Evolutionary conservation across 1,284 basidiomycete genomes (phyloP).

Genomic region (Sporisorium exsertum): DNA sequence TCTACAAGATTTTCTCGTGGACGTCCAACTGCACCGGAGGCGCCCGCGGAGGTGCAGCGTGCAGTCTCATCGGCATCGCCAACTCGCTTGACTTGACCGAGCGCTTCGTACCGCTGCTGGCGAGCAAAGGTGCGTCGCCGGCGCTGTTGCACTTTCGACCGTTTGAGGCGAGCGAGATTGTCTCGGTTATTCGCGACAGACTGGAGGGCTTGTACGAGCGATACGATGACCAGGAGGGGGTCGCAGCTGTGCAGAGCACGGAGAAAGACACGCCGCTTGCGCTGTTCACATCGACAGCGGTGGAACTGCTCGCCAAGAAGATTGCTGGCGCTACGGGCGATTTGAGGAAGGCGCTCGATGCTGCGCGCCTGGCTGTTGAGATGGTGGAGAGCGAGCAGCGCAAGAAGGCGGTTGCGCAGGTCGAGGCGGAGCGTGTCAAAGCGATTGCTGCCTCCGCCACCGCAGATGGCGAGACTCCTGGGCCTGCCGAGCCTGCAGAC

Average conservation of each 20-base stretch:
- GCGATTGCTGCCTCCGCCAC: background rate
- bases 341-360: conserved; percentile 69
- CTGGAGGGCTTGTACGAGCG: conserved; percentile 59
- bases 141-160: conserved; percentile 70
- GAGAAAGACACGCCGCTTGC: conserved; percentile 43
- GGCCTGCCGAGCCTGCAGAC: background rate
- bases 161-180: conserved; percentile 69
- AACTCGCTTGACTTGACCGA: conserved; percentile 68
- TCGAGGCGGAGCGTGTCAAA: conserved; percentile 24
- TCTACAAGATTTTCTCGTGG: conserved; percentile 69
- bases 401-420: conserved; percentile 36
- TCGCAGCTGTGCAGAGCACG: background rate
- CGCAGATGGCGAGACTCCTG: background rate
- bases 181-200: conserved; percentile 67
- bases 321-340: conserved; percentile 70
- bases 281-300: conserved; percentile 68
- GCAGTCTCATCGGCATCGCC: conserved; percentile 57
- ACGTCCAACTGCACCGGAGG: conserved; percentile 27
- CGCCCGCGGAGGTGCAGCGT: conserved; percentile 13
- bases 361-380: conserved; percentile 69
- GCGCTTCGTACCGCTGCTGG: conserved; percentile 63
- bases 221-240: conserved; percentile 34
- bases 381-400: conserved; percentile 65
- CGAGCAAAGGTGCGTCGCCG: conserved; percentile 64
- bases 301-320: conserved; percentile 70